Evolutionary conservation across 2,329 filamentous ascomycete species (phyloP).

Genomic region (Chaetomiaceae sp.): DNA sequence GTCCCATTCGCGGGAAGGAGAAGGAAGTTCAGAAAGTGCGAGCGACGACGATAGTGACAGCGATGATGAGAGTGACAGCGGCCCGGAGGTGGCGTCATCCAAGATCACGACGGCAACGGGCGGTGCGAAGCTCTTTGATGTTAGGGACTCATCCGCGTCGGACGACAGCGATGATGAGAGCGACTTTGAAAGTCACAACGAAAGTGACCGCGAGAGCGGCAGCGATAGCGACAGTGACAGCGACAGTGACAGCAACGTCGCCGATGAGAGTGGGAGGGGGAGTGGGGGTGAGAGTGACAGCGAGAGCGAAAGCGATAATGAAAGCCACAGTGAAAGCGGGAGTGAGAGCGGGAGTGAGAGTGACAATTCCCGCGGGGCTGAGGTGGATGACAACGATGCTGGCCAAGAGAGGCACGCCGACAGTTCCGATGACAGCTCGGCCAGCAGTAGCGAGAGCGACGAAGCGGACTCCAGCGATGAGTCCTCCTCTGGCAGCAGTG

Average conservation of each 20-base stretch:
- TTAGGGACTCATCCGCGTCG: too few relatives aligned
- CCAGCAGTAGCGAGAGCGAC: neutral
- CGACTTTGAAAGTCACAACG: neutral
- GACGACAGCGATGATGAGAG: constrained; percentile 10
- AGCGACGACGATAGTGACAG: constrained; percentile 13
- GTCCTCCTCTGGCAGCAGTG: constrained; percentile 15
- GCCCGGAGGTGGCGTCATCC: too few relatives aligned
- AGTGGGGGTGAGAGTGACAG: constrained; percentile 18
- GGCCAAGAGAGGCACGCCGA: constrained; percentile 14
- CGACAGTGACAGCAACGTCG: constrained; percentile 12
- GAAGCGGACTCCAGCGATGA: constrained; percentile 11
- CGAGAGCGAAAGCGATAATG: constrained; percentile 18
- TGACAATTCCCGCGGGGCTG: constrained; percentile 14
- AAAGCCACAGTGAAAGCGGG: constrained; percentile 16
- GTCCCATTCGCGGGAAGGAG: neutral
- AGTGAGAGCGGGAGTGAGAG: constrained; percentile 14
- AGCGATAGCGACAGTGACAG: neutral
- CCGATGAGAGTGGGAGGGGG: constrained; percentile 10
- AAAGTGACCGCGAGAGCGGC: neutral
- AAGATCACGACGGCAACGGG: too few relatives aligned
- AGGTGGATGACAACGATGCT: constrained; percentile 1
- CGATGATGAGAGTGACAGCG: constrained; percentile 8
- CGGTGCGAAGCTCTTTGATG: too few relatives aligned
- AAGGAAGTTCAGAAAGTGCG: neutral
- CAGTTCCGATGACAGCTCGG: constrained; percentile 13